Evolutionary conservation across 495 filamentous ascomycete species (phyloP).

Genomic region (Poronia punctata): DNA sequence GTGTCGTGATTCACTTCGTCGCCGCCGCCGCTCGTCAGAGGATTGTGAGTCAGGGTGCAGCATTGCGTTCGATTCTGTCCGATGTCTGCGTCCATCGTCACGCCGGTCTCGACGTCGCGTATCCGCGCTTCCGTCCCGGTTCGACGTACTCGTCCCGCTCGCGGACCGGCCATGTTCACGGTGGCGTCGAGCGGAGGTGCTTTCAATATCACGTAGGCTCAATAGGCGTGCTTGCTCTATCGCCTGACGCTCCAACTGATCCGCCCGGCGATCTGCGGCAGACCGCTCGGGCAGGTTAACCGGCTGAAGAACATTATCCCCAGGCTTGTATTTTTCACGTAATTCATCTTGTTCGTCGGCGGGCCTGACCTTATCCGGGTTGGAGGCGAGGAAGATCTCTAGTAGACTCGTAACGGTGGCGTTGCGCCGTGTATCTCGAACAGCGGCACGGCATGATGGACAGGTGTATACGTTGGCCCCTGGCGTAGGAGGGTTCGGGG

Average conservation of each 20-base stretch:
- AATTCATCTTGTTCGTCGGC: slow-evolving; percentile 66
- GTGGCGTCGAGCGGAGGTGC: slow-evolving; percentile 32
- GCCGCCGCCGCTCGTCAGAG: slow-evolving; percentile 28
- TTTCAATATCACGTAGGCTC: slow-evolving; percentile 60
- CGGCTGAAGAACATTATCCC: slow-evolving; percentile 65
- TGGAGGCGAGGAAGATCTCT: slow-evolving; percentile 67
- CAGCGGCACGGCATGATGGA: slow-evolving; percentile 80
- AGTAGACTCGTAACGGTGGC: slow-evolving; percentile 75
- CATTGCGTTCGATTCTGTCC: slow-evolving; percentile 23
- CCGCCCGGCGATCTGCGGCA: slow-evolving; percentile 40
- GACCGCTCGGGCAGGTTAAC: slow-evolving; percentile 36
- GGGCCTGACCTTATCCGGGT: slow-evolving; percentile 62
- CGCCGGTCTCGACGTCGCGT: slow-evolving; percentile 19
- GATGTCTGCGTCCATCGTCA: slow-evolving; percentile 23
- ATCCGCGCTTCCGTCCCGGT: slow-evolving; percentile 28
- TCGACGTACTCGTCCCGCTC: slow-evolving; percentile 20
- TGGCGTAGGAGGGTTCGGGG: slow-evolving; percentile 38
- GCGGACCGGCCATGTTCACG: slow-evolving; percentile 41
- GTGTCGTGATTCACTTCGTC: slow-evolving; percentile 11
- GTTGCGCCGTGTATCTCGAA: slow-evolving; percentile 77
- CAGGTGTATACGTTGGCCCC: slow-evolving; percentile 65
- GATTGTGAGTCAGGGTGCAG: slow-evolving; percentile 20
- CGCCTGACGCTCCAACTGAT: slow-evolving; percentile 61
- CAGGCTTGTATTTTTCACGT: slow-evolving; percentile 61
- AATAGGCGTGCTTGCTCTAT: slow-evolving; percentile 62